Evolutionary conservation across 345 rosid species (phyloP).

Genomic region (Linum tenue): DNA sequence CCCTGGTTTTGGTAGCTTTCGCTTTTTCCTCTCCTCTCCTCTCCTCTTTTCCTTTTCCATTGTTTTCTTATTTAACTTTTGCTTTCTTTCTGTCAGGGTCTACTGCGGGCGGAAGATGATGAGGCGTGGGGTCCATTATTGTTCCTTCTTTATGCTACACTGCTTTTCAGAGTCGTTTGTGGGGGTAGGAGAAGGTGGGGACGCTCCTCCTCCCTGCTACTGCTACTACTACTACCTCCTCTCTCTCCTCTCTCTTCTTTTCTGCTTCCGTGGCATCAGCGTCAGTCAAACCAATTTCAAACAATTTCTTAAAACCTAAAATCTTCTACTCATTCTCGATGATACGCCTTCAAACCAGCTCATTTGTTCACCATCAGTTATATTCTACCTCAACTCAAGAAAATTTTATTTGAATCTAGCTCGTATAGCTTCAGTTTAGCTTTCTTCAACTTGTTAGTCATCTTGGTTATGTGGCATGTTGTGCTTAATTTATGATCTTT

Average conservation of each 20-base stretch:
- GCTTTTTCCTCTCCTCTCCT: constrained; percentile 24
- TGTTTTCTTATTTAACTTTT: constrained; percentile 14
- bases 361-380: too few species aligned
- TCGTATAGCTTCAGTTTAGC: too few species aligned
- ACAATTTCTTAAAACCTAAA: constrained; percentile 74
- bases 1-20: constrained; percentile 13
- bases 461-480: too few species aligned
- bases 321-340: constrained; percentile 51
- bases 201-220: not conserved
- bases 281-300: constrained; percentile 92
- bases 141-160: constrained; percentile 53
- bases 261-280: constrained; percentile 10
- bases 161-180: constrained; percentile 16
- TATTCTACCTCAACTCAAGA: too few species aligned
- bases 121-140: constrained; percentile 24
- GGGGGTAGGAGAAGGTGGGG: constrained; percentile 8
- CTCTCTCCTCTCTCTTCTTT: not conserved
- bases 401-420: too few species aligned
- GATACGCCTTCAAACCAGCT: too few species aligned
- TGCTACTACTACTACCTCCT: too few species aligned
- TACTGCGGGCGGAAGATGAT: constrained; percentile 9
- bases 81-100: too few species aligned
- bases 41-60: constrained; percentile 3
- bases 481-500: too few species aligned
- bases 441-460: too few species aligned